Base-by-base conservation (phyloP, 306 rosid species). In the Quercus bicolor region DNA sequence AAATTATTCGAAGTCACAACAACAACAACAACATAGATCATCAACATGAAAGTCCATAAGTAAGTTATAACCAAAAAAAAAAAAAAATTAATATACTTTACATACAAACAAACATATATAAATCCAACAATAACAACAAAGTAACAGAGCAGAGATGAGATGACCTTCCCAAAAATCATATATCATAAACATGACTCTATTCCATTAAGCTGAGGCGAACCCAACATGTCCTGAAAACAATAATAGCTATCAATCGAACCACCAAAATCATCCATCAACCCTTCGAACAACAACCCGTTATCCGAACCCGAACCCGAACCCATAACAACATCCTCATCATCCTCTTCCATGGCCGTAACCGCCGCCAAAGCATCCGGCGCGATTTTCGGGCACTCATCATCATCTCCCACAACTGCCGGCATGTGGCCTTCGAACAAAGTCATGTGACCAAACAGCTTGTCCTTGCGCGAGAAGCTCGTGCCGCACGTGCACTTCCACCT, bases 401-500 rank as follows among this genome's bases (percentile, higher is more conserved):
- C 90, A 15, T 86, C 91, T 33, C 66, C 81, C 0, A 37, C 64
- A 40, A 90, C 88, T 5, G 90, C 97, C 45, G 97, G 97, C 94
- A 88, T 88, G 83, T 94, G 98, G 8, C 97, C 97, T 48, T 94
- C 98, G 45, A 92, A 92, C 55, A 89, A 62, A 4, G 92, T 88
- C 57, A 94, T 62, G 86, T 94, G 98, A 6, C 93, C 92, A 16
- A 94, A 92, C 69, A 94, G 82, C 78, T 92, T 94, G 54, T 90
- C 96, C 83, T 94, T 92, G 75, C 97, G 78, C 0, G 97, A 90
- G 69, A 94, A 94, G 6, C 84, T 90, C 21, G 96, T 90, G n/a
- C 97, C 97, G 66, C 98, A 94, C n/a, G 89, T 81, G 79, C 97
- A 94, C 62, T 83, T 80, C 98, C 97, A 94, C 84, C 77, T 77